These are phyloP conservation scores for Kockovaella imperatae DNA, from an alignment of 768 basidiomycete species.

Conservation along the genomic window DNA sequence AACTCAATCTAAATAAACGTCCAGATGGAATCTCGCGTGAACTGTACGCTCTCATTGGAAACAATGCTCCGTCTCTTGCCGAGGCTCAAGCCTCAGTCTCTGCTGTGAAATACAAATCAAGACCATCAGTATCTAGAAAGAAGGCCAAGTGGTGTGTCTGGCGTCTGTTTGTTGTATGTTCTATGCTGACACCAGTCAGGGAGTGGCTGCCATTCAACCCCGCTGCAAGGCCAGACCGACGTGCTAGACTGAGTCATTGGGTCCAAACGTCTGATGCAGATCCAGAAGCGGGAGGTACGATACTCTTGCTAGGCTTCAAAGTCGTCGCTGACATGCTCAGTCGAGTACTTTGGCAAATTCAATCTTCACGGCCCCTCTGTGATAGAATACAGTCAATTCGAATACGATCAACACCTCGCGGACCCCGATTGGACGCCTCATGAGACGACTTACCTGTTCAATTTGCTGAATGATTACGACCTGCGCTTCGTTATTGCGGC, in stretches of 20 bases:
- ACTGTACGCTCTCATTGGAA: constrained; percentile 89
- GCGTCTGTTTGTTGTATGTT: not conserved
- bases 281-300: not conserved
- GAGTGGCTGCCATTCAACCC: constrained; percentile 62
- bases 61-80: constrained; percentile 75
- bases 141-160: constrained; percentile 64
- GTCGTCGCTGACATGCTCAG: constrained; percentile 4
- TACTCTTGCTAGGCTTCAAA: not conserved
- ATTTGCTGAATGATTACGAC: constrained; percentile 70
- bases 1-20: constrained; percentile 44
- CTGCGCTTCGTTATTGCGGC: constrained; percentile 79
- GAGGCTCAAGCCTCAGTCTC: constrained; percentile 24
- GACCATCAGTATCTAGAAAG: constrained; percentile 62
- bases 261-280: constrained; percentile 19
- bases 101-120: constrained; percentile 60
- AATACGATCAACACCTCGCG: constrained; percentile 74
- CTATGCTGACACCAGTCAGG: constrained; percentile 49
- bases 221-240: constrained; percentile 51
- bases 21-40: constrained; percentile 82
- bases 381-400: constrained; percentile 60
- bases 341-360: constrained; percentile 71
- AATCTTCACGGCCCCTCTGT: constrained; percentile 55
- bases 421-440: constrained; percentile 84
- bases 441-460: constrained; percentile 88
- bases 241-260: constrained; percentile 76